Percentiles rank a stretch among this genome's conserved stretches.
These are phyloP conservation scores for Lachnellula subtilissima DNA, from an alignment of 2,329 filamentous ascomycete species.

Conservation along the genomic window DNA sequence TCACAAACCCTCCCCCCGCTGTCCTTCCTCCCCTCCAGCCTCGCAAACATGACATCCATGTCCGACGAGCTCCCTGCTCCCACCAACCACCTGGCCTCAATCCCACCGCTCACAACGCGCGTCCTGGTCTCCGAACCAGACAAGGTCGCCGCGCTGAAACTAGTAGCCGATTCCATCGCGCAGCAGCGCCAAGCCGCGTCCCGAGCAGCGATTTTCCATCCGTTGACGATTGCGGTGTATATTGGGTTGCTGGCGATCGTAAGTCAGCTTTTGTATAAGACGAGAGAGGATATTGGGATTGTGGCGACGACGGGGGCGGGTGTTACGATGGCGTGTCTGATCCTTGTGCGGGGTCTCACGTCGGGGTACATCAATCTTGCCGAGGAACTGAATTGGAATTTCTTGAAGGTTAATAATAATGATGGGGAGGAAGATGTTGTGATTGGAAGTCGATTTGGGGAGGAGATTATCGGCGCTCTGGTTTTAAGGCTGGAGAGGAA, in stretches of 20 bases:
- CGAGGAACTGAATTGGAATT: constrained; percentile 27
- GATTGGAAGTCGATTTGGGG: constrained; percentile 63
- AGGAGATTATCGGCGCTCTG: constrained; percentile 65
- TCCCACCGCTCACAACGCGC: constrained; percentile 62
- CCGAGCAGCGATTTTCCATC: constrained; percentile 59
- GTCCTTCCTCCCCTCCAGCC: constrained; percentile 30
- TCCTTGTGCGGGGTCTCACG: constrained; percentile 56
- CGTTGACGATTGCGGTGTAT: constrained; percentile 47
- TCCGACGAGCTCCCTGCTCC: constrained; percentile 28
- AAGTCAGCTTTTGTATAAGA: constrained; percentile 39
- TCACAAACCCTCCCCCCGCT: constrained; percentile 36
- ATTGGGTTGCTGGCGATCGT: constrained; percentile 39
- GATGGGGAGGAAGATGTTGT: constrained; percentile 48
- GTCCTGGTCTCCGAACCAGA: constrained; percentile 51
- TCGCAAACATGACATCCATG: constrained; percentile 34
- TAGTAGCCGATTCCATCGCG: constrained; percentile 76
- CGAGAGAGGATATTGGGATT: constrained; percentile 47
- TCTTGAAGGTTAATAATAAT: constrained; percentile 21
- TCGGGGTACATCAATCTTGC: constrained; percentile 46
- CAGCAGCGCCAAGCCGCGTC: constrained; percentile 72
- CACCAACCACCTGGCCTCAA: constrained; percentile 39
- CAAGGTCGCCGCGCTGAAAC: constrained; percentile 61
- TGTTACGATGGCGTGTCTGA: constrained; percentile 58
- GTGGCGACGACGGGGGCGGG: constrained; percentile 55
- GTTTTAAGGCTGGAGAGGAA: constrained; percentile 54